A percentile compares a stretch with the other conserved stretches of the same genome.
phyloP scores from a whole-genome alignment of 1,284 basidiomycete genomes.

The Ustilago xerochloae region DNA sequence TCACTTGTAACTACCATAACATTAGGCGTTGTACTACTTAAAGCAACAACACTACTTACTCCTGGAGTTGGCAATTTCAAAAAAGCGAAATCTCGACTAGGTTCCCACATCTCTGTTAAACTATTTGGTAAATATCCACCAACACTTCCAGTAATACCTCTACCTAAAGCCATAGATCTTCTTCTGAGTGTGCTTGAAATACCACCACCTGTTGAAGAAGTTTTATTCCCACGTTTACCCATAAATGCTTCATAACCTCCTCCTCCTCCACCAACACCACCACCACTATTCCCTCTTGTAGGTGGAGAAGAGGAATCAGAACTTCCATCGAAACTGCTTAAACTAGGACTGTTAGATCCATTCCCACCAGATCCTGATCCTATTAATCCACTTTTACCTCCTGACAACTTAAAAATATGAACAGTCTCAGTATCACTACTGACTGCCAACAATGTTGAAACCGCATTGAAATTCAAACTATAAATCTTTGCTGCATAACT shows the following conservation, averaged over 20 bases:
- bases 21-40: constrained; percentile 81
- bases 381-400: background rate
- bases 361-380: background rate
- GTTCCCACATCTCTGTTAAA: constrained; percentile 96
- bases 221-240: constrained; percentile 58
- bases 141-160: constrained; percentile 72
- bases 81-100: constrained; percentile 92
- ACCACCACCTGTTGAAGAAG: background rate
- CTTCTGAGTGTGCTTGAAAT: constrained; percentile 68
- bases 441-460: constrained; percentile 85
- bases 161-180: constrained; percentile 73
- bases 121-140: constrained; percentile 91
- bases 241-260: constrained; percentile 69
- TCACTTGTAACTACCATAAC: constrained; percentile 97
- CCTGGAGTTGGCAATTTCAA: constrained; percentile 86
- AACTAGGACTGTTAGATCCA: constrained; percentile 6
- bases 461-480: constrained; percentile 89
- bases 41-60: constrained; percentile 68
- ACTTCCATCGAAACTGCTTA: constrained; percentile 16
- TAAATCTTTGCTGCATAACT: constrained; percentile 87
- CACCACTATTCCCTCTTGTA: constrained; percentile 9
- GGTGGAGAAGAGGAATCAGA: constrained; percentile 32
- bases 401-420: constrained; percentile 88
- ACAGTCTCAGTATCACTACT: constrained; percentile 94
- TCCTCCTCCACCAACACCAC: constrained; percentile 10